A percentile compares a stretch with the other conserved stretches of the same genome.
phyloP scores from a whole-genome alignment of 306 rosid genomes.

The Bauhinia variegata region DNA sequence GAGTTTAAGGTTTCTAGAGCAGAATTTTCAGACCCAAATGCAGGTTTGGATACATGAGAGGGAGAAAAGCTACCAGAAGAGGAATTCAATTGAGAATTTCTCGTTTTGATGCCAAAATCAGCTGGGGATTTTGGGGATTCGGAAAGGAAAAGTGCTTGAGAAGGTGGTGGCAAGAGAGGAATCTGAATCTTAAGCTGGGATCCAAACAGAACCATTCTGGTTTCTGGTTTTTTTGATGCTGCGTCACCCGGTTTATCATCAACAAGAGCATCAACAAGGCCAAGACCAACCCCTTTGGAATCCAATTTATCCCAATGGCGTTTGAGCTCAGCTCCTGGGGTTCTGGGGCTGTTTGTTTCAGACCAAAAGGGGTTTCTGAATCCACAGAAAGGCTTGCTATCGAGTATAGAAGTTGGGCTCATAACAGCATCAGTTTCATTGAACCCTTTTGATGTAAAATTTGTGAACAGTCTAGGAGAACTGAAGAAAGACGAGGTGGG shows the following conservation, averaged over 20 bases:
- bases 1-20: slow-evolving; percentile 39
- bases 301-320: slow-evolving; percentile 63
- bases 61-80: slow-evolving; percentile 43
- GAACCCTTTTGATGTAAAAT: slow-evolving; percentile 46
- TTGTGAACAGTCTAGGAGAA: slow-evolving; percentile 65
- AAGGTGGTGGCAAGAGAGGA: slow-evolving; percentile 40
- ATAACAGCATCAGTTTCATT: slow-evolving; percentile 64
- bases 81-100: slow-evolving; percentile 48
- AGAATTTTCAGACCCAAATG: slow-evolving; percentile 34
- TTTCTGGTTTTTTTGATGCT: slow-evolving; percentile 42
- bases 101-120: slow-evolving; percentile 42
- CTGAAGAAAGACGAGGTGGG: slow-evolving; percentile 53
- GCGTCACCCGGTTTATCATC: slow-evolving; percentile 48
- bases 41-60: slow-evolving; percentile 47
- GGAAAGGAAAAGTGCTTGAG: slow-evolving; percentile 29
- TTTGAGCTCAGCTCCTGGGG: slow-evolving; percentile 50
- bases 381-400: slow-evolving; percentile 56
- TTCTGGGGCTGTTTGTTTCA: slow-evolving; percentile 54
- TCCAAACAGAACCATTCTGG: slow-evolving; percentile 72
- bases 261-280: slow-evolving; percentile 69
- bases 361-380: slow-evolving; percentile 65
- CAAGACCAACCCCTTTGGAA: slow-evolving; percentile 76
- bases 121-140: slow-evolving; percentile 44
- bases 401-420: slow-evolving; percentile 90
- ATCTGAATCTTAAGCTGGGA: slow-evolving; percentile 82